Evolutionary conservation across 805 yeast genomes (phyloP), one percentile per base, ranked within the genome.

Genomic region (Candida tallmaniae): DNA sequence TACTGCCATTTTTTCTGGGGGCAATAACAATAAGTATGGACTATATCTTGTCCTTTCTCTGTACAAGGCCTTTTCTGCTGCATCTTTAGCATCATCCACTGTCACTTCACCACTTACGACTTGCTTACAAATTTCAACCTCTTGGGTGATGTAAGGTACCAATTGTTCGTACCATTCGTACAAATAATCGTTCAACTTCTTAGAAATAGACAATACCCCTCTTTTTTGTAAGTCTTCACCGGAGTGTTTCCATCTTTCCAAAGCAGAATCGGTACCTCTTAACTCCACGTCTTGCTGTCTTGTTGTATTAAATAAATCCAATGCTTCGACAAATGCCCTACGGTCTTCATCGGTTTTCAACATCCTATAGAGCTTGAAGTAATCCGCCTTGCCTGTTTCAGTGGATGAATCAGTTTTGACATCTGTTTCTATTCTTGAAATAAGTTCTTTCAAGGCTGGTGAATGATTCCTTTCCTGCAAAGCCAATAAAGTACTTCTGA

Each of bases 201-300:
- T 74, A 29, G 76, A 73, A 24, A 78, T 56, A 4, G 76, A 55
- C 34, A 74, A 51, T 9, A 70, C 76, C 15, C 86, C 86, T 44
- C 81, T 69, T 31, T 70, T 67, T 38, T 68, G 66, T 50, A 78
- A 69, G 34, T 74, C 78, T 47, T 86, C 94, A 46, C 75, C 82
- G 43, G 80, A 89, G 46, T 79, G 80, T 53, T 77, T 80, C 98
- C 98, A 90, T 55, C 84, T 82, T 49, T 81, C 86, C 42, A 75
- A 77, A 0, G 97, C 95, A 1, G 90, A 89, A 43, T 83, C 89
- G 1, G 84, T 67, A 3, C 95, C 90, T 39, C 83, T 73, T 13
- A 76, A 65, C 58, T 93, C 98, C 21, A 93, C 54, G 20, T 73
- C 73, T 29, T 74, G 65, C 56, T 93, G 96, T 53, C 98, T 76